These are phyloP conservation scores for Cajanus cajan DNA, from an alignment of 306 rosid genomes.

Conservation along the genomic window DNA sequence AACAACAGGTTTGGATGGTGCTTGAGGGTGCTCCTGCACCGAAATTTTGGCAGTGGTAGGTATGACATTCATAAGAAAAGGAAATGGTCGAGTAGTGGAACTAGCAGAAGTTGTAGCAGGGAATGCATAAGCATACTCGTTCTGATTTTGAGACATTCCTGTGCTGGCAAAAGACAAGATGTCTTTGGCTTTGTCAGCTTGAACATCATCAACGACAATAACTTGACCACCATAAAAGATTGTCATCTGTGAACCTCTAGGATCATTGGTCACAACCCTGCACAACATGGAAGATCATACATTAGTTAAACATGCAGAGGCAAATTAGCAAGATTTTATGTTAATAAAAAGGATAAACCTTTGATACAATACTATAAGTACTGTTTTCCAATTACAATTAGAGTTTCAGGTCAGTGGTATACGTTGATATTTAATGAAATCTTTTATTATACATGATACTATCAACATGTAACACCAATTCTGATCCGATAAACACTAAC, in stretches of 20 bases:
- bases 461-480: too few relatives aligned
- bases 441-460: too few relatives aligned
- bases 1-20: slow-evolving; percentile 43
- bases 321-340: not conserved
- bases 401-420: too few relatives aligned
- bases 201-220: slow-evolving; percentile 58
- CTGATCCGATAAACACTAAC: too few relatives aligned
- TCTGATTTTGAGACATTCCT: not conserved
- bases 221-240: slow-evolving; percentile 80
- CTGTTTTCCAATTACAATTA: too few relatives aligned
- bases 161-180: slow-evolving; percentile 60
- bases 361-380: too few relatives aligned
- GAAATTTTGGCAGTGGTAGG: slow-evolving; percentile 22
- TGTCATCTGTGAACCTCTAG: slow-evolving; percentile 62
- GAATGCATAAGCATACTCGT: slow-evolving; percentile 20
- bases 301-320: not conserved
- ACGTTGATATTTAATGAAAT: too few relatives aligned
- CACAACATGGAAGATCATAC: not conserved
- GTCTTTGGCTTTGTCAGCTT: slow-evolving; percentile 66
- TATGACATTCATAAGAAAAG: slow-evolving; percentile 29
- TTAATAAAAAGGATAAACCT: too few relatives aligned
- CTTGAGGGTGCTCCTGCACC: slow-evolving; percentile 33
- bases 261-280: slow-evolving; percentile 45
- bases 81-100: not conserved
- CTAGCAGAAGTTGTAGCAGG: slow-evolving; percentile 20